phyloP scores from a whole-genome alignment of 192 early-diverging fungal genomes.

The Coemansia sp. region DNA sequence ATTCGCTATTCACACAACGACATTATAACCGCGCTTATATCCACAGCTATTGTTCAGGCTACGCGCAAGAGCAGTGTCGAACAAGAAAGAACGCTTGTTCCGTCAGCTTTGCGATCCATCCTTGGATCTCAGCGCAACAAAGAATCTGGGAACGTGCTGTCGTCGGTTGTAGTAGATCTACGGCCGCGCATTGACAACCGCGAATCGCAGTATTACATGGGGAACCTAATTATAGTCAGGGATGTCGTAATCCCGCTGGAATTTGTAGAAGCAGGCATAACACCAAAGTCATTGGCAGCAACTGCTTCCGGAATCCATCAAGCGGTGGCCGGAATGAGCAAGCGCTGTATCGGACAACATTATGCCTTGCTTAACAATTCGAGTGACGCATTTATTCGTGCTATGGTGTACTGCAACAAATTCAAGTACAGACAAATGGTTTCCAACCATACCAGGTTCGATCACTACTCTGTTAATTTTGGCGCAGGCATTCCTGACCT shows the following conservation, averaged over 20 bases:
- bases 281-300: background rate
- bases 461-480: background rate
- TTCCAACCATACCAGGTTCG: background rate
- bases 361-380: background rate
- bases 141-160: background rate
- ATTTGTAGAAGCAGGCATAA: background rate
- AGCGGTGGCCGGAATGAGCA: background rate
- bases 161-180: background rate
- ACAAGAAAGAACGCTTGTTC: background rate
- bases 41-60: slow-evolving; percentile 8
- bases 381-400: background rate
- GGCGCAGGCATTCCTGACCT: background rate
- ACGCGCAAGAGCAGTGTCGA: background rate
- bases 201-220: background rate
- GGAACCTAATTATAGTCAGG: background rate
- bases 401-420: background rate
- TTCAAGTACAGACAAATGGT: background rate
- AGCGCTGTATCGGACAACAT: background rate
- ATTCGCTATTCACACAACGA: slow-evolving; percentile 23
- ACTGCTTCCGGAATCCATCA: background rate
- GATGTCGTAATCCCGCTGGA: background rate
- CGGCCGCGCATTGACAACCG: background rate
- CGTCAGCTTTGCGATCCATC: background rate
- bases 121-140: background rate
- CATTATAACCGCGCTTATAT: slow-evolving; percentile 18